Evolutionary conservation across 2,329 filamentous ascomycete species (phyloP).

Genomic region (Beauveria caledonica): DNA sequence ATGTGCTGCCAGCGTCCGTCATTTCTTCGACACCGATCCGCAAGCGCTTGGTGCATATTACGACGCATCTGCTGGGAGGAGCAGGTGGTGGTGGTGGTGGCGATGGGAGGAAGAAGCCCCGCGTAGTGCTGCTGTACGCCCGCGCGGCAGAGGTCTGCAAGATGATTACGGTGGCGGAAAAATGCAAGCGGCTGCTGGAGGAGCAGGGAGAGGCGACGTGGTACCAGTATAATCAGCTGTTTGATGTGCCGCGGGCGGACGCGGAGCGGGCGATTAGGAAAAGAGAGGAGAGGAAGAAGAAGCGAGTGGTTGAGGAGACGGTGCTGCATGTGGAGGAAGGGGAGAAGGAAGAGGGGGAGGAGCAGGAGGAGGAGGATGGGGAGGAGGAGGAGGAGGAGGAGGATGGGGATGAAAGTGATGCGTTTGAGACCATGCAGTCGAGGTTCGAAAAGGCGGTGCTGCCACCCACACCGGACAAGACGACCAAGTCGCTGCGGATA

Average conservation of each 20-base stretch:
- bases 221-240: slow-evolving; percentile 51
- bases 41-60: slow-evolving; percentile 40
- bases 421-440: slow-evolving; percentile 51
- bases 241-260: slow-evolving; percentile 33
- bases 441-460: slow-evolving; percentile 47
- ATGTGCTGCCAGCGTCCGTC: slow-evolving; percentile 44
- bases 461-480: slow-evolving; percentile 35
- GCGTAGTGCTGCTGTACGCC: slow-evolving; percentile 42
- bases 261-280: slow-evolving; percentile 17
- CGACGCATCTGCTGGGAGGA: slow-evolving; percentile 34
- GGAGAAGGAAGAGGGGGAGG: slow-evolving; percentile 16
- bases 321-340: slow-evolving; percentile 25
- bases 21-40: slow-evolving; percentile 53
- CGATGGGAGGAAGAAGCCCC: slow-evolving; percentile 12
- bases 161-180: slow-evolving; percentile 60
- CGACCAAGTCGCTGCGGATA: slow-evolving; percentile 48
- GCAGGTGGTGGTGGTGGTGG: slow-evolving; percentile 5
- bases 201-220: slow-evolving; percentile 35
- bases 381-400: slow-evolving; percentile 16
- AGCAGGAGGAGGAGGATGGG: slow-evolving; percentile 16
- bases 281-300: slow-evolving; percentile 16
- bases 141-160: slow-evolving; percentile 49
- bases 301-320: slow-evolving; percentile 34
- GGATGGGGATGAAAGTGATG: slow-evolving; percentile 26
- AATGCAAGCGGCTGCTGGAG: slow-evolving; percentile 49